Evolutionary conservation across 306 rosid genomes (phyloP).

Genomic region (Cicer chorassanicum): DNA sequence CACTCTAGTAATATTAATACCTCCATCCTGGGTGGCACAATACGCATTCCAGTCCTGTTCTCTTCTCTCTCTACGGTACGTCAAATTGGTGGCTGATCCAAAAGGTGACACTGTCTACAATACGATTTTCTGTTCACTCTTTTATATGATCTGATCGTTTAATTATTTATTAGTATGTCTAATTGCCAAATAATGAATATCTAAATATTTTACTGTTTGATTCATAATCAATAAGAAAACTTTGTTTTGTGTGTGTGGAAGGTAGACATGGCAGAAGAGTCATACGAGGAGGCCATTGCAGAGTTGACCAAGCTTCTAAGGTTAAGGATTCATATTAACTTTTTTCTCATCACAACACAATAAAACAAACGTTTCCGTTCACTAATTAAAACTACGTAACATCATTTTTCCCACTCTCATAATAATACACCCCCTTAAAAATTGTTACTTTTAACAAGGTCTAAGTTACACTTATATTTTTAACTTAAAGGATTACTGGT

Average conservation of each 20-base stretch:
- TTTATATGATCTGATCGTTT: background rate
- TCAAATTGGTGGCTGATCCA: background rate
- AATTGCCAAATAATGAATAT: background rate
- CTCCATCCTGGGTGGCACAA: background rate
- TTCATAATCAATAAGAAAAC: background rate
- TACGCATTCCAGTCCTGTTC: background rate
- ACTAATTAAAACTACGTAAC: background rate
- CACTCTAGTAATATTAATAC: background rate
- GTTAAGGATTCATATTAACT: background rate
- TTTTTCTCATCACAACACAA: background rate
- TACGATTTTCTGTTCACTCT: background rate
- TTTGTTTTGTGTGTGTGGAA: constrained; percentile 15
- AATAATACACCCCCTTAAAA: too few relatives aligned
- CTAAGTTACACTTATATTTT: too few relatives aligned
- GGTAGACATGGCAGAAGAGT: constrained; percentile 70
- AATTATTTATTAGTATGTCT: too few relatives aligned
- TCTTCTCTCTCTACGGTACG: background rate
- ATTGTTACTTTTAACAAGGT: too few relatives aligned
- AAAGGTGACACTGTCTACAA: background rate
- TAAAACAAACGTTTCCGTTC: background rate
- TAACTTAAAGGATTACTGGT: too few relatives aligned
- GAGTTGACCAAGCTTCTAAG: constrained; percentile 75
- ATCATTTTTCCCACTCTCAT: background rate
- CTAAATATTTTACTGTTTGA: background rate
- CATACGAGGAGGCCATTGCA: constrained; percentile 79